Evolutionary conservation across 257 asterid species (phyloP), one percentile per base, ranked within the genome.

Genomic region (Salvia splendens): DNA sequence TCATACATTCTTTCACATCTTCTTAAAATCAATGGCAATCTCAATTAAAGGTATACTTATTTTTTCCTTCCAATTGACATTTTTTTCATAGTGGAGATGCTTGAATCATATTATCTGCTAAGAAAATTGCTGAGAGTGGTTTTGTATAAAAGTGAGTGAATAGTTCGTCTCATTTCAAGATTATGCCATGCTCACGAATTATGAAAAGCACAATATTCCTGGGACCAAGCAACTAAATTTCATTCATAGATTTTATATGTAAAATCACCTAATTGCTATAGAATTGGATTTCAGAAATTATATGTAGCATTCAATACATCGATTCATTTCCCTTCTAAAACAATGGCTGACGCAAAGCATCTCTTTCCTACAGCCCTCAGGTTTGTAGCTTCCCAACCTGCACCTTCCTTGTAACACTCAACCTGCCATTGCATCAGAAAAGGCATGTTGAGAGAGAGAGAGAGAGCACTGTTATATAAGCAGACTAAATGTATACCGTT

Each of bases 331-430:
- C 53, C 77, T 59, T 71, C 68, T 7, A 89, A 70, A 51, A 85
- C 90, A 65, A 88, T 71, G 42, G 96, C 91, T 0, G 96, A 85
- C 64, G 85, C 78, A 51, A 90, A 88, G 70, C 86, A 80, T 75
- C 86, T 87, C 65, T 66, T 75, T 24, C 96, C 88, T 4, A 89
- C 69, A 8, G 86, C 89, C 45, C 41, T 74, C 86, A 53, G 69
- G 46, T 75, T 77, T 60, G 76, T 77, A 53, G 55, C 62, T 41
- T 79, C 67, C 97, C 99, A 93, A 10, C 95, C 95, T 74, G 73
- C 65, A 43, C 90, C 96, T 48, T 93, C 95, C 80, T 74, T 73
- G 85, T 84, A 93, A 58, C 81, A 70, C 65, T 93, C 97, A 64
- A 89, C 47, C 98, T 89, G 91, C 10, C 3, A 32, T 38, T 38